Conservation (phyloP, 768 basidiomycete genomes). For the Lactarius trivialis region DNA sequence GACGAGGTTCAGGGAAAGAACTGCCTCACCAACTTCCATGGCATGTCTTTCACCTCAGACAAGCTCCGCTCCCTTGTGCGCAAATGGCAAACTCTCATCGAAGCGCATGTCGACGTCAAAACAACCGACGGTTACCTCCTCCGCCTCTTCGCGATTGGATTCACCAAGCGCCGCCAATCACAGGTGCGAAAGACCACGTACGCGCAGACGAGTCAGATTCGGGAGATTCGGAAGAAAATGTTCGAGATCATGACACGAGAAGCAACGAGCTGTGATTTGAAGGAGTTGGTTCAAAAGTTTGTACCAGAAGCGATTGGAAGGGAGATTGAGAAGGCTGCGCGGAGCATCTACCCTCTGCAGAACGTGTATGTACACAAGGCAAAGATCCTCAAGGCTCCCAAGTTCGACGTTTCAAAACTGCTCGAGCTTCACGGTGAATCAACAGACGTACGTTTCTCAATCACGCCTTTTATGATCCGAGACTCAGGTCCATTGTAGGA, state of each 20-base stretch:
- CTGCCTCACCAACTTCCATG: slow-evolving; percentile 99
- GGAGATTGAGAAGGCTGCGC: slow-evolving; percentile 97
- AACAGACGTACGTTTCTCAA: slow-evolving; percentile 66
- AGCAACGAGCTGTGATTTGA: slow-evolving; percentile 90
- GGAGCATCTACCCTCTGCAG: slow-evolving; percentile 97
- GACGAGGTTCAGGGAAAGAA: slow-evolving; percentile 98
- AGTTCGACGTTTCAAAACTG: slow-evolving; percentile 92
- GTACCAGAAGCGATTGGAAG: slow-evolving; percentile 97
- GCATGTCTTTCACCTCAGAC: slow-evolving; percentile 99
- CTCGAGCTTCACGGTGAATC: slow-evolving; percentile 96
- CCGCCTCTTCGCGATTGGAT: slow-evolving; percentile 97
- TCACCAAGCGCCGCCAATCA: slow-evolving; percentile 93
- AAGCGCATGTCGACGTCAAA: slow-evolving; percentile 98
- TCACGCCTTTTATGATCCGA: background rate
- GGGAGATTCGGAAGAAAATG: slow-evolving; percentile 99
- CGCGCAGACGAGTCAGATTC: slow-evolving; percentile 89
- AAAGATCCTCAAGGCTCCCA: slow-evolving; percentile 97
- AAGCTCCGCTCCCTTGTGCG: slow-evolving; percentile 99
- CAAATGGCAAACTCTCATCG: slow-evolving; percentile 99
- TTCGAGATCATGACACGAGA: slow-evolving; percentile 98
- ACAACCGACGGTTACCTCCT: slow-evolving; percentile 99
- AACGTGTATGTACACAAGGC: slow-evolving; percentile 99
- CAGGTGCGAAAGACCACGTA: slow-evolving; percentile 99
- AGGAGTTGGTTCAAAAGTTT: slow-evolving; percentile 98
- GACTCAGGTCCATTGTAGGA: slow-evolving; percentile 46